Evolutionary conservation across 2,329 filamentous ascomycete species (phyloP), one percentile per base, ranked within the genome.

Genomic region (Colletotrichum sp.): DNA sequence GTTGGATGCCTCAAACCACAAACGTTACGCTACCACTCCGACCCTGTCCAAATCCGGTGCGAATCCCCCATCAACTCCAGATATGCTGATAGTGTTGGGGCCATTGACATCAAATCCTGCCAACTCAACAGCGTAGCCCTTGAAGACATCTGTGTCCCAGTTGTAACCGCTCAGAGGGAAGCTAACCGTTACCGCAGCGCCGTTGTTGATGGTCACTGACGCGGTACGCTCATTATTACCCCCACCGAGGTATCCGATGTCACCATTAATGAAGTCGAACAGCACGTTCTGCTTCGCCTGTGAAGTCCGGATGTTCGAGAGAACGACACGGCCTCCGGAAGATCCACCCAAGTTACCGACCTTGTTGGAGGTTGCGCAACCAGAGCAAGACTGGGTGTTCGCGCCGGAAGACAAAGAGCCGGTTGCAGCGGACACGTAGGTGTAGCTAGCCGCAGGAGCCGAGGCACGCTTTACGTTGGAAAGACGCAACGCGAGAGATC

Each of bases 31-130:
- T 5, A 59, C 21, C 18, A 69, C 55, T 2, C 67, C 55, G 1
- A 69, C n/a, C 34, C 67, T 59, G 55, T 69, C 67, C 36, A 69
- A 62, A 12, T 69, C 67, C 12, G 67, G 67, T 18, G 67, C 67
- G 12, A 21, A 69, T 3, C 30, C 67, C 10, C 32, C 60, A 39
- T 34, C 67, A 18, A 62, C 67, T 5, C 67, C 67, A 8, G 67
- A 39, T n/a, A 69, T 69, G 32, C 55, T 69, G 57, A 69, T 69
- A 8, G 55, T 69, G 10, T 69, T 69, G 7, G 67, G 30, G 55
- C 67, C 52, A 7, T 60, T 39, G 12, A 39, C 52, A 6, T 59
- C 39, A 3, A 69, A 69, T 9, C 67, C 67, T 2, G 16, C 3
- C 67, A 69, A 62, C 34, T 69, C 67, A n/a, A 69, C 36, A 3